Evolutionary conservation across 805 yeast genomes (phyloP), one percentile per base, ranked within the genome.

Genomic region (Wickerhamiella hasegawae): DNA sequence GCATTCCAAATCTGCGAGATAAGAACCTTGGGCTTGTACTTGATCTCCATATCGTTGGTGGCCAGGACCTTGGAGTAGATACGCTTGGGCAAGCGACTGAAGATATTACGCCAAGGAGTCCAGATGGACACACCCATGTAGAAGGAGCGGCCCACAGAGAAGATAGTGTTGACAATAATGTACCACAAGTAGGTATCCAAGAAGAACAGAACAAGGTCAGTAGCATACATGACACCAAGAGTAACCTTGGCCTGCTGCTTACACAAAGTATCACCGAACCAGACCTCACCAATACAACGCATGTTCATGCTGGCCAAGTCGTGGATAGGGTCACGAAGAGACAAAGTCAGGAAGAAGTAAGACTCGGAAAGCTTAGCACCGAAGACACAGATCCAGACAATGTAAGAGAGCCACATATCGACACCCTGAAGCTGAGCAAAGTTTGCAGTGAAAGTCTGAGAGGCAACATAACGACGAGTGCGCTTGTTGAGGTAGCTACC

Each of bases 1-100:
- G 98, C 98, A 58, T 90, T 90, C 99, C 99, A 90, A 49, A 92
- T 87, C 67, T 90, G 98, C 28, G 96, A 84, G 52, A 90, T 87
- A 58, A 90, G 69, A 46, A 90, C 96, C 72, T 90, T 90, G 47
- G 98, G 97, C 64, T 90, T 87, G 66, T 90, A 90, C 67, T 90
- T 87, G 57, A 87, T 83, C 66, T 90, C 97, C 98, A 92, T 87
- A 59, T 90, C 97, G 46, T 94, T 81, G 25, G 99, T 90, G 32
- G 97, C 97, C 62, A 90, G 72, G 46, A 90, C 77, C 73, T 90
- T 90, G 38, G 96, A 83, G 69, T 90, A 92, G 48, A 90, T 83
- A 75, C 99, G 83, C 76, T 90, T 90, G 57, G 99, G 99, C 57
- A 90, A 67, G 62, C 99, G 77, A 36, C 95, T 76, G 69, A 87